Conservation (phyloP, 2,329 filamentous ascomycete genomes). For the Cyphellophora europaea region DNA sequence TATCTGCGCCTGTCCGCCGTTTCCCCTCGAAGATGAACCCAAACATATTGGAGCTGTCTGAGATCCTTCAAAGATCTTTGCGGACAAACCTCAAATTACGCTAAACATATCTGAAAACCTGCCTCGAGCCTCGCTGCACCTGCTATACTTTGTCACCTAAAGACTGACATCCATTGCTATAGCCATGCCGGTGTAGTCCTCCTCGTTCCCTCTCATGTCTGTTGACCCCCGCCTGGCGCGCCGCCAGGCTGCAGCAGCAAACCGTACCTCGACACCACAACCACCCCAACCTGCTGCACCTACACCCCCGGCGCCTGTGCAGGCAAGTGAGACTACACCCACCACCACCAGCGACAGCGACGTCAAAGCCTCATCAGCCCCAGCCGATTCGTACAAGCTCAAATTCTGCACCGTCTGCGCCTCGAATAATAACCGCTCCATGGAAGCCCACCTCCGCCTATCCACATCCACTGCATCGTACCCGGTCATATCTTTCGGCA, state of each 20-base stretch:
- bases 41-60: no score
- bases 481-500: conserved; percentile 97
- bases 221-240: conserved; percentile 43
- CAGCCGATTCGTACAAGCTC: conserved; percentile 65
- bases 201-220: no score
- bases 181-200: no score
- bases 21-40: no score
- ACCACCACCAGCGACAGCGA: conserved; percentile 5
- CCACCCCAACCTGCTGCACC: conserved; percentile 3
- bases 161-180: no score
- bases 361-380: conserved; percentile 22
- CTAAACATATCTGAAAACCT: no score
- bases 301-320: conserved; percentile 6
- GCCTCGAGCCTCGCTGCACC: no score
- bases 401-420: conserved; percentile 99
- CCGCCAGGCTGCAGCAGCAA: conserved; percentile 25
- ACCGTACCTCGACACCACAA: conserved; percentile 28
- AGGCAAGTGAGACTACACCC: conserved; percentile 9
- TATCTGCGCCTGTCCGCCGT: no score
- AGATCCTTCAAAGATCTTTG: no score
- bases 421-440: conserved; percentile 97
- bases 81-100: no score
- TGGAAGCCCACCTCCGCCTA: conserved; percentile 96
- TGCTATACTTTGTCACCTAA: no score
- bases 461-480: conserved; percentile 74